A percentile compares a stretch with the other conserved stretches of the same genome.
phyloP scores from a whole-genome alignment of 805 yeast genomes.

The Metschnikowia rubicola region DNA sequence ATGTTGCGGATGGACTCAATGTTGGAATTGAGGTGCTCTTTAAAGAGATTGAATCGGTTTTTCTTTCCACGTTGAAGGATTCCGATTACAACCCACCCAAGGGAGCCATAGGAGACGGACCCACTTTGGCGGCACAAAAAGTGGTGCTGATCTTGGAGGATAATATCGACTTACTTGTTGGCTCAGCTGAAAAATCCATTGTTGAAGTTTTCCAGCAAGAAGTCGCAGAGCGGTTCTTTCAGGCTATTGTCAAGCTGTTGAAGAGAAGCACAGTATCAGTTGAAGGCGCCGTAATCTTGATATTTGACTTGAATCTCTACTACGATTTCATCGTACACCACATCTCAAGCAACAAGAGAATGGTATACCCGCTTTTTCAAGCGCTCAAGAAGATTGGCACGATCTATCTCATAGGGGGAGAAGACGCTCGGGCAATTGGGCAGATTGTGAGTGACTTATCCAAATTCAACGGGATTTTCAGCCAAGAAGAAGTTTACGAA shows the following conservation, averaged over 20 bases:
- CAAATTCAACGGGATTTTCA: constrained; percentile 82
- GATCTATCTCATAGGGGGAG: constrained; percentile 65
- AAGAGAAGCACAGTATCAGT: constrained; percentile 69
- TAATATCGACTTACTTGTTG: constrained; percentile 70
- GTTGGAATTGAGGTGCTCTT: constrained; percentile 88
- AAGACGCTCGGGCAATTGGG: constrained; percentile 81
- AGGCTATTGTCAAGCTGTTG: constrained; percentile 68
- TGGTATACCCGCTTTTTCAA: constrained; percentile 70
- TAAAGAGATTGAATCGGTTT: constrained; percentile 69
- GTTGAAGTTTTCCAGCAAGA: constrained; percentile 94
- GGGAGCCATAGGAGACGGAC: constrained; percentile 24
- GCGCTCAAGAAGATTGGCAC: constrained; percentile 85
- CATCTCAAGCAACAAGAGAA: constrained; percentile 56
- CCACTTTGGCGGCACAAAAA: constrained; percentile 61
- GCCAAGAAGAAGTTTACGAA: constrained; percentile 92
- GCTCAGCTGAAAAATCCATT: constrained; percentile 82
- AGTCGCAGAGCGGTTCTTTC: constrained; percentile 82
- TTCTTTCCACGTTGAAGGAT: constrained; percentile 52
- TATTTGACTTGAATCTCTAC: constrained; percentile 76
- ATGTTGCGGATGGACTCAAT: constrained; percentile 89
- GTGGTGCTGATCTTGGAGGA: constrained; percentile 61
- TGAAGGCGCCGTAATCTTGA: constrained; percentile 77
- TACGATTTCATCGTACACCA: constrained; percentile 59
- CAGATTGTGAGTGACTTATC: constrained; percentile 76
- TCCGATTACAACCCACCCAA: constrained; percentile 58